Percentiles rank a stretch among this genome's conserved stretches.
Evolutionary conservation across 108 stramenopile species (phyloP).

Genomic region (Epithemia pelagica): DNA sequence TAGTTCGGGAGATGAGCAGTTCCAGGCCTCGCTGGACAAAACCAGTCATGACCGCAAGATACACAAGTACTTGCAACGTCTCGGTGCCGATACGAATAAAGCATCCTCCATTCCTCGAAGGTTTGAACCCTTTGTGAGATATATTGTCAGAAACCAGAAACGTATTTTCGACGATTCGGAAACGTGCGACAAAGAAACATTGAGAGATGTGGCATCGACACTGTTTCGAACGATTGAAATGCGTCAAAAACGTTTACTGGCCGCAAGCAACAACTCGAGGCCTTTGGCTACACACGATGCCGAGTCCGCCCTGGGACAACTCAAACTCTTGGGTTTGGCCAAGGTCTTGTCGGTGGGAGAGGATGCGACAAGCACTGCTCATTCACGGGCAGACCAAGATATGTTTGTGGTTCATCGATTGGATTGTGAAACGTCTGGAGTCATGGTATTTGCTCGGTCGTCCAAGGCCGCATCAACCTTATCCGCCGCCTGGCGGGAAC

Average conservation of each 20-base stretch:
- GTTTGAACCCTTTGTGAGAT: constrained; percentile 33
- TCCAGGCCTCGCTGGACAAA: not conserved
- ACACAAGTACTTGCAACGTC: not conserved
- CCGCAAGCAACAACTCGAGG: constrained; percentile 12
- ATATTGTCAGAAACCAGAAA: constrained; percentile 36
- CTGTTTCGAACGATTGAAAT: constrained; percentile 30
- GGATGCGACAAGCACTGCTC: constrained; percentile 6
- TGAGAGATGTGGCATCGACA: not conserved
- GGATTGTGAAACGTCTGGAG: constrained; percentile 74
- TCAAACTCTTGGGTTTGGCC: constrained; percentile 31
- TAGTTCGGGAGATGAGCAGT: not conserved
- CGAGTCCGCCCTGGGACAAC: constrained; percentile 68
- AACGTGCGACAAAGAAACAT: not conserved
- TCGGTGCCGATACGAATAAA: not conserved
- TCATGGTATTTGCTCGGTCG: constrained; percentile 65
- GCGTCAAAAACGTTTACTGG: constrained; percentile 30
- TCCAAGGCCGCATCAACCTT: constrained; percentile 42
- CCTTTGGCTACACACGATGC: constrained; percentile 39
- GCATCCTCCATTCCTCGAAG: constrained; percentile 50
- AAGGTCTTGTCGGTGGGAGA: not conserved
- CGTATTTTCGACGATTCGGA: constrained; percentile 28
- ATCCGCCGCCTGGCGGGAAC: constrained; percentile 51
- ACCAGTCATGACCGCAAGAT: not conserved
- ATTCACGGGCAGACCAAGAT: constrained; percentile 2
- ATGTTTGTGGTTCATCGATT: constrained; percentile 62